Evolutionary conservation across 352 stramenopile genomes (phyloP).

Genomic region (Phytophthora cactorum): DNA sequence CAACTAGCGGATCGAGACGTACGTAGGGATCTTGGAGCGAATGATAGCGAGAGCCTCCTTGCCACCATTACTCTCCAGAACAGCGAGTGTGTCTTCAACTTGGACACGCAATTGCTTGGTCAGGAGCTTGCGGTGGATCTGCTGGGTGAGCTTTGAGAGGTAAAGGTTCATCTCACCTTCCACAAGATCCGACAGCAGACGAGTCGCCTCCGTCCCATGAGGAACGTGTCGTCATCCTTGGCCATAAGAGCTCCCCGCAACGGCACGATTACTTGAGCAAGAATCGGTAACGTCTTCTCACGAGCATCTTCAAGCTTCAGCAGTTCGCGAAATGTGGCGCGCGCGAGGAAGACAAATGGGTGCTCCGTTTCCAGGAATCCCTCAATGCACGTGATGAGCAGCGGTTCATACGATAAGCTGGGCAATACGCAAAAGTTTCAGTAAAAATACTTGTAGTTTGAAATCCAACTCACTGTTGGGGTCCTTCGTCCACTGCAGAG

Average conservation of each 20-base stretch:
- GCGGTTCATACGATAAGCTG: conserved; percentile 68
- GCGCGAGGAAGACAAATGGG: conserved; percentile 81
- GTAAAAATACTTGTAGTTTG: not conserved
- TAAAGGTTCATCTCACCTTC: conserved; percentile 82
- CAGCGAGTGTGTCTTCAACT: conserved; percentile 68
- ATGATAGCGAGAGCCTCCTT: conserved; percentile 81
- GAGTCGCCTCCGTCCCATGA: conserved; percentile 69
- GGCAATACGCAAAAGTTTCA: not conserved
- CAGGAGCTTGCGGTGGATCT: conserved; percentile 77
- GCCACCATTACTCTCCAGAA: conserved; percentile 75
- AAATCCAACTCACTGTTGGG: conserved; percentile 47
- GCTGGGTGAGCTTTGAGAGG: conserved; percentile 73
- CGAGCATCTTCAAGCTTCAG: conserved; percentile 64
- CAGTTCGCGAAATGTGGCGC: conserved; percentile 75
- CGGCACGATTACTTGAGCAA: conserved; percentile 66
- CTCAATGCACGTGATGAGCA: conserved; percentile 77
- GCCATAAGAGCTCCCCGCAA: conserved; percentile 69
- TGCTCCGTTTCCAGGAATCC: conserved; percentile 80
- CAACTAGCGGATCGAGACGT: conserved; percentile 58
- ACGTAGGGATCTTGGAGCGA: conserved; percentile 80
- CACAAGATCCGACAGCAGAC: conserved; percentile 66
- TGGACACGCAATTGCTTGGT: conserved; percentile 60
- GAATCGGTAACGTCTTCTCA: conserved; percentile 62
- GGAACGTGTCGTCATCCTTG: conserved; percentile 73
- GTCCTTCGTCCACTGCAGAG: conserved; percentile 73